A percentile compares a stretch with the other conserved stretches of the same genome.
These are phyloP conservation scores for Sedum album DNA, from an alignment of 164 flowering plant species.

Conservation along the genomic window DNA sequence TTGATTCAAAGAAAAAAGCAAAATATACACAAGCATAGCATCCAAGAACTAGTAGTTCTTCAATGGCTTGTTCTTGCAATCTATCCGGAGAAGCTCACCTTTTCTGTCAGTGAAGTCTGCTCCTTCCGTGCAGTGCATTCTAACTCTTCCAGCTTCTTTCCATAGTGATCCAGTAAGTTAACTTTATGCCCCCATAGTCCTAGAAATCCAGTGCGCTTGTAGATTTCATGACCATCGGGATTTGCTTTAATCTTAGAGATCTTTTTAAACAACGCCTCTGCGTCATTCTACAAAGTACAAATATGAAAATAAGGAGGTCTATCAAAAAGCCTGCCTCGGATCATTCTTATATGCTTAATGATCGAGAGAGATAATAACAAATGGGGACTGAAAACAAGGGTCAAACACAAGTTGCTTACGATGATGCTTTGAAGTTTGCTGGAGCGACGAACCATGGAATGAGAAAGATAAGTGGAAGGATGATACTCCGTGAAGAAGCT, in stretches of 20 bases:
- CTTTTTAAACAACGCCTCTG: conserved; percentile 32
- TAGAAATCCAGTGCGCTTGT: conserved; percentile 31
- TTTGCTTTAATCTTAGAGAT: conserved; percentile 26
- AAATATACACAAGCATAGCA: not conserved
- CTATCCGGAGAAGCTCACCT: conserved; percentile 24
- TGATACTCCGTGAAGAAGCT: conserved; percentile 67
- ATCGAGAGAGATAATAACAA: not conserved
- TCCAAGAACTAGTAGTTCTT: not conserved
- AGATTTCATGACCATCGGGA: conserved; percentile 15
- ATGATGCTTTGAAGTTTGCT: conserved; percentile 51
- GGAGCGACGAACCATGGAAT: conserved; percentile 54
- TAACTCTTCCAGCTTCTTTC: conserved; percentile 37
- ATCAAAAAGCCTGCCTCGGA: not conserved
- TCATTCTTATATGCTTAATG: not conserved
- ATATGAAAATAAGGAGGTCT: not conserved
- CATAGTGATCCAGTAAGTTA: conserved; percentile 34
- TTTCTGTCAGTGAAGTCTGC: conserved; percentile 30
- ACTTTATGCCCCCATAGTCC: conserved; percentile 45
- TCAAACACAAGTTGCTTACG: conserved; percentile 38
- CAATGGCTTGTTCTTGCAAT: not conserved
- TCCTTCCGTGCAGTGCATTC: conserved; percentile 36
- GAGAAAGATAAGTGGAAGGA: conserved; percentile 75
- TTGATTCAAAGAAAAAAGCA: not conserved
- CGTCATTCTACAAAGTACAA: conserved; percentile 27
- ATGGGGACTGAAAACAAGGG: not conserved